These are phyloP conservation scores for Erysimum pusillum DNA, from an alignment of 441 rosid species.

Conservation along the genomic window DNA sequence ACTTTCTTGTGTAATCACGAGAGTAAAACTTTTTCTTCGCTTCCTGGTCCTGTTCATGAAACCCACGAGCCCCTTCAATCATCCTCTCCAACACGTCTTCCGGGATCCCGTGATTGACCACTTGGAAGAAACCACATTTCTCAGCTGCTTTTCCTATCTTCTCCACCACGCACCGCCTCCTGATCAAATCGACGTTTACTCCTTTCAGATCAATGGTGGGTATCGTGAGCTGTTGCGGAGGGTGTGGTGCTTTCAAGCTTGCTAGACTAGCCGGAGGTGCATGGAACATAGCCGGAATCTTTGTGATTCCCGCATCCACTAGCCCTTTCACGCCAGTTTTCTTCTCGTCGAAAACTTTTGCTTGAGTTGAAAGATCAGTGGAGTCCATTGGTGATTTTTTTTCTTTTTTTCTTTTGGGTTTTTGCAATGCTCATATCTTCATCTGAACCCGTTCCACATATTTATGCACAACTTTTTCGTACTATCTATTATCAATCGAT, in stretches of 20 bases:
- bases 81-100: conserved; percentile 20
- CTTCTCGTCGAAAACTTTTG: conserved; percentile 57
- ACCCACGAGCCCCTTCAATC: conserved; percentile 42
- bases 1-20: conserved; percentile 28
- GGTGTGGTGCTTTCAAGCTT: conserved; percentile 25
- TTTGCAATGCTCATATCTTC: too few species aligned
- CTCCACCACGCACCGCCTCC: conserved; percentile 7
- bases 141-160: conserved; percentile 54
- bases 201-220: conserved; percentile 41
- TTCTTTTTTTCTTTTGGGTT: not conserved
- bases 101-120: conserved; percentile 42
- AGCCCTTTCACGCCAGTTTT: conserved; percentile 63
- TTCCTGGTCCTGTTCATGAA: conserved; percentile 47
- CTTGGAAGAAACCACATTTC: conserved; percentile 55
- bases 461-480: too few species aligned
- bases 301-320: conserved; percentile 51
- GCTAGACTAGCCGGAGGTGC: conserved; percentile 18
- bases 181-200: not conserved
- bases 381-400: conserved; percentile 22
- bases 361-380: conserved; percentile 43
- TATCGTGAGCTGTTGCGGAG: conserved; percentile 10
- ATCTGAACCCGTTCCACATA: too few species aligned
- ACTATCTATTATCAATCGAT: too few species aligned
- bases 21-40: conserved; percentile 49
- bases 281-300: conserved; percentile 56